phyloP scores from a whole-genome alignment of 768 basidiomycete species.

The Pisolithus sp. region DNA sequence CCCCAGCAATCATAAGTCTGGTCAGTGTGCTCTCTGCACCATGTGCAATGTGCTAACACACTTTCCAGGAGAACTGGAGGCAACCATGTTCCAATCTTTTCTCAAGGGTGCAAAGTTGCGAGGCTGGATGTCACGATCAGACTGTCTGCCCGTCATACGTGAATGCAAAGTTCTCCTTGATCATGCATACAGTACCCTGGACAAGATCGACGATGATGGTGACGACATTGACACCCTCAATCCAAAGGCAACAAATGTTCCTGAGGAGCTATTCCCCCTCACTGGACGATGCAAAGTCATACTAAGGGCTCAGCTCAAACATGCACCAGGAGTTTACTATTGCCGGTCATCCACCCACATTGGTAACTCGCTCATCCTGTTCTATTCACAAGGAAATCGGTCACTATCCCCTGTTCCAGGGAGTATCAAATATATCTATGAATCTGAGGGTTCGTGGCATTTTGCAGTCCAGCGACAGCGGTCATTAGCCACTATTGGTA shows the following conservation, averaged over 20 bases:
- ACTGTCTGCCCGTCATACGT: conserved; percentile 4
- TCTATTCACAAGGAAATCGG: too few relatives aligned
- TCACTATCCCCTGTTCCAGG: too few relatives aligned
- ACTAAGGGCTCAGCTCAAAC: background rate
- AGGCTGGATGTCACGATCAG: conserved; percentile 1
- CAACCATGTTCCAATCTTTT: conserved; percentile 9
- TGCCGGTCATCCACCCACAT: background rate
- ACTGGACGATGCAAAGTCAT: background rate
- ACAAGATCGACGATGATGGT: background rate
- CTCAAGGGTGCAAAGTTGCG: conserved; percentile 9
- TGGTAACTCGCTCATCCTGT: too few relatives aligned
- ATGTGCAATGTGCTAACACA: conserved; percentile 5
- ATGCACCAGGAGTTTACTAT: background rate
- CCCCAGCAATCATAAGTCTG: conserved; percentile 26
- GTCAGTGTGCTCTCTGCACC: conserved; percentile 8
- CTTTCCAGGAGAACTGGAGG: conserved; percentile 5
- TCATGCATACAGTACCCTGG: background rate
- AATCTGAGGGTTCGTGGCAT: too few relatives aligned
- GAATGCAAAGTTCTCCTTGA: conserved; percentile 6
- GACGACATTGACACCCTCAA: background rate
- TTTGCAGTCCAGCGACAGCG: too few relatives aligned
- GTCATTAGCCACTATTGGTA: too few relatives aligned
- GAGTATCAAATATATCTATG: too few relatives aligned
- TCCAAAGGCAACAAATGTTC: background rate
- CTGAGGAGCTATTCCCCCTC: background rate